These are phyloP conservation scores for Hamamelis virginiana DNA, from an alignment of 164 flowering plant species.

Conservation along the genomic window DNA sequence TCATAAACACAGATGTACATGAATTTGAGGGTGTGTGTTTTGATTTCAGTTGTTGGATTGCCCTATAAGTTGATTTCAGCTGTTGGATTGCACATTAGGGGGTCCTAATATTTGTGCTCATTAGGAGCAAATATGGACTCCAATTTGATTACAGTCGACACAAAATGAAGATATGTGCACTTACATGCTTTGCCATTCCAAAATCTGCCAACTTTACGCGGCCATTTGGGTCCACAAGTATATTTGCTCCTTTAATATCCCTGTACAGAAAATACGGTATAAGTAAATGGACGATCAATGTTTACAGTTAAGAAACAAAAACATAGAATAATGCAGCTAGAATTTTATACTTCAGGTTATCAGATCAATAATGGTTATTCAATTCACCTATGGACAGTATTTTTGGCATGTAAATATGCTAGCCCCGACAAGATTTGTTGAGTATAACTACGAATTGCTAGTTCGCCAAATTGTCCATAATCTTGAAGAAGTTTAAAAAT, in stretches of 20 bases:
- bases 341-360: not conserved
- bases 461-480: slow-evolving; percentile 86
- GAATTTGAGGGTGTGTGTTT: too few relatives aligned
- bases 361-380: not conserved
- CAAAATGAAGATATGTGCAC: slow-evolving; percentile 6
- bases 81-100: too few relatives aligned
- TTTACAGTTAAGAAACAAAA: not conserved
- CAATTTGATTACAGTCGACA: too few relatives aligned
- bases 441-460: slow-evolving; percentile 83
- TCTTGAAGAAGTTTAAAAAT: slow-evolving; percentile 93
- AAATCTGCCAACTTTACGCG: slow-evolving; percentile 83
- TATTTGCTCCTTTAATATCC: slow-evolving; percentile 97
- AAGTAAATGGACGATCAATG: not conserved
- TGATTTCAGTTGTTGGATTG: too few relatives aligned
- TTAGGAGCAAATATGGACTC: too few relatives aligned
- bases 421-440: slow-evolving; percentile 89
- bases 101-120: too few relatives aligned
- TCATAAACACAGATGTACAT: too few relatives aligned
- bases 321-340: slow-evolving; percentile 1
- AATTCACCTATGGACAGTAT: slow-evolving; percentile 77
- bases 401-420: slow-evolving; percentile 76
- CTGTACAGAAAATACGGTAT: slow-evolving; percentile 32
- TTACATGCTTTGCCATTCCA: slow-evolving; percentile 95
- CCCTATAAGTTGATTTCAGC: too few relatives aligned
- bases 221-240: slow-evolving; percentile 91